These are phyloP conservation scores for Zymoseptoria brevis DNA, from an alignment of 2,329 filamentous ascomycete genomes.

Conservation along the genomic window DNA sequence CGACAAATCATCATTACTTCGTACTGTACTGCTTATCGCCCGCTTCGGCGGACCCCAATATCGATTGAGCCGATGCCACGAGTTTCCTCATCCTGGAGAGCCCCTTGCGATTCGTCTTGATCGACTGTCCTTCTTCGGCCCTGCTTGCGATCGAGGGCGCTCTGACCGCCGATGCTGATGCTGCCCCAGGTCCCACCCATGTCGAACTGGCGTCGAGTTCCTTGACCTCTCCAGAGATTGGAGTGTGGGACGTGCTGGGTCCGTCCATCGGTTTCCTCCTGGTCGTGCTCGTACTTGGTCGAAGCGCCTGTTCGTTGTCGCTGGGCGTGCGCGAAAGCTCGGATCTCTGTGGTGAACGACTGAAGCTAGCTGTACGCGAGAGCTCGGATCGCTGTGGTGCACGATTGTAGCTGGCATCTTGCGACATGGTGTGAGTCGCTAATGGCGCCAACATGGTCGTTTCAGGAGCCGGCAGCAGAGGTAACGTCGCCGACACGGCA, in stretches of 20 bases:
- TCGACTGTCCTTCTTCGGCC: not conserved
- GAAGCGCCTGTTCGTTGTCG: not conserved
- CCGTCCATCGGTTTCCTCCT: not conserved
- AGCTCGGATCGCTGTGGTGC: not conserved
- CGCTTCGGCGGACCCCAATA: slow-evolving; percentile 1
- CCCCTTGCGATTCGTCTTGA: slow-evolving; percentile 10
- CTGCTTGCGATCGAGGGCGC: not conserved
- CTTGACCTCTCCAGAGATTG: slow-evolving; percentile 14
- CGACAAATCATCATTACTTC: not conserved
- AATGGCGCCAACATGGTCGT: slow-evolving; percentile 12
- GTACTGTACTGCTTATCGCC: not conserved
- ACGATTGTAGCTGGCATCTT: not conserved
- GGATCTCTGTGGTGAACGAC: not conserved
- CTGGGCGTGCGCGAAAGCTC: not conserved
- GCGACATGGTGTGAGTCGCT: not conserved
- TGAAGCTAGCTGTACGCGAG: not conserved
- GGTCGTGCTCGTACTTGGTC: not conserved
- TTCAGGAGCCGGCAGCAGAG: slow-evolving; percentile 16
- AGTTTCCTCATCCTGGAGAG: slow-evolving; percentile 17
- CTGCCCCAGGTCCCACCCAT: slow-evolving; percentile 14
- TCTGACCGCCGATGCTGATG: not conserved
- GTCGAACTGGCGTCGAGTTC: slow-evolving; percentile 17
- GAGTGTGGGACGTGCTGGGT: not conserved
- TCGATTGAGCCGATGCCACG: slow-evolving; percentile 21
- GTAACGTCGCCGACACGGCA: not conserved